Conservation (phyloP, 495 filamentous ascomycete species). For the Cercophora sp. region DNA sequence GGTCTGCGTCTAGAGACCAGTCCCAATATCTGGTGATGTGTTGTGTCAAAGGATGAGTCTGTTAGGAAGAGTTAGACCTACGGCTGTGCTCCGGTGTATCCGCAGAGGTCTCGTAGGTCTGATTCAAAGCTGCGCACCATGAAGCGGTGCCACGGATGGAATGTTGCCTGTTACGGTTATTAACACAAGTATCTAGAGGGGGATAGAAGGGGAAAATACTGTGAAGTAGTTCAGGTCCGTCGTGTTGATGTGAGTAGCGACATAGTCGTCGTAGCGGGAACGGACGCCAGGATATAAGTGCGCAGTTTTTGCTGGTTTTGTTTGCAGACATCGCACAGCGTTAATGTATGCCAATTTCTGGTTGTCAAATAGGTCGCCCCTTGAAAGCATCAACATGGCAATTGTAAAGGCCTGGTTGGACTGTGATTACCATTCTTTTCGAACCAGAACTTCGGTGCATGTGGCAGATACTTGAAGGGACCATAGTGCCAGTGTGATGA, state of each 20-base stretch:
- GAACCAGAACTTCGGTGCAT: neutral
- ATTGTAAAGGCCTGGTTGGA: neutral
- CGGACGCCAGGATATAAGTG: slow-evolving; percentile 36
- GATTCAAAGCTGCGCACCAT: slow-evolving; percentile 59
- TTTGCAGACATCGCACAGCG: slow-evolving; percentile 42
- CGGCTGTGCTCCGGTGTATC: slow-evolving; percentile 48
- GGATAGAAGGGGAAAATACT: neutral
- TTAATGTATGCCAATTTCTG: slow-evolving; percentile 33
- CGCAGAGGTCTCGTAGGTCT: slow-evolving; percentile 61
- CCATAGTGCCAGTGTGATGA: neutral
- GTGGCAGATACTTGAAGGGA: neutral
- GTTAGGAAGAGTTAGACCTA: neutral
- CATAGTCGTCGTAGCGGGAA: slow-evolving; percentile 50
- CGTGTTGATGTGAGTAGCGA: slow-evolving; percentile 38
- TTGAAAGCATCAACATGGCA: neutral
- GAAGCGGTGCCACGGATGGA: slow-evolving; percentile 64
- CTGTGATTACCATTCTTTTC: neutral
- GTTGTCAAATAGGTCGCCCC: neutral
- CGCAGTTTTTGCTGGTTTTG: slow-evolving; percentile 26
- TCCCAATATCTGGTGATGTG: neutral
- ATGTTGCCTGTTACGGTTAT: slow-evolving; percentile 43
- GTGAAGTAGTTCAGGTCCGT: slow-evolving; percentile 37
- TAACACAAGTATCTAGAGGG: neutral
- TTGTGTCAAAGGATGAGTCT: neutral
- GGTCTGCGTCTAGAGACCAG: slow-evolving; percentile 29